Evolutionary conservation across 306 rosid genomes (phyloP), one percentile per base, ranked within the genome.

Genomic region (Herpetospermum pedunculosum): DNA sequence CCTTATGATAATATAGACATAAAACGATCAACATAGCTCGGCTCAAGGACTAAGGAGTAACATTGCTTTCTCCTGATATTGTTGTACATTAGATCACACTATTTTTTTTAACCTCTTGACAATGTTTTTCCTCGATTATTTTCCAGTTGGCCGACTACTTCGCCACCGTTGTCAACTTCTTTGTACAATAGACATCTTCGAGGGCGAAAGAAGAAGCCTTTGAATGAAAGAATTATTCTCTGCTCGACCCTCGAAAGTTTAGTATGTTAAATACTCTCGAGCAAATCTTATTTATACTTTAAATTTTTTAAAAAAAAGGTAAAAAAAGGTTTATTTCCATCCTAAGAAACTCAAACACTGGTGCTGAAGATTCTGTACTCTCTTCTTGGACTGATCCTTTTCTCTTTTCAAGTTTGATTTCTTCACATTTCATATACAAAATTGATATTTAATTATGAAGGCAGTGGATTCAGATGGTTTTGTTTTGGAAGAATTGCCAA

Each of bases 61-160:
- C 8, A 6, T 35, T 35, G 40, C 40, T 35, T 35, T 35, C 40
- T 35, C 40, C 4, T 5, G 3, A 32, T 32, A 32, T 5, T n/a
- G n/a, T n/a, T n/a, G n/a, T n/a, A n/a, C n/a, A n/a, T n/a, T n/a
- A n/a, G n/a, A n/a, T n/a, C n/a, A n/a, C n/a, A n/a, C n/a, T n/a
- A n/a, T n/a, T n/a, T n/a, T n/a, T n/a, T n/a, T n/a, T n/a, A n/a
- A n/a, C n/a, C n/a, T n/a, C n/a, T n/a, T n/a, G n/a, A n/a, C n/a
- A n/a, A 13, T 29, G 50, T n/a, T 30, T 49, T 44, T 52, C 8
- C 4, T 49, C n/a, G 1, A 46, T 73, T 58, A 63, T 28, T 73
- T 85, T 86, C 81, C 94, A 93, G 97, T 78, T 93, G 80, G 83
- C 82, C 16, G 87, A 70, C 80, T 90, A 93, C 84, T 82, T 84